Conservation (phyloP, 345 rosid genomes). For the Pseudoturritis turrita region DNA sequence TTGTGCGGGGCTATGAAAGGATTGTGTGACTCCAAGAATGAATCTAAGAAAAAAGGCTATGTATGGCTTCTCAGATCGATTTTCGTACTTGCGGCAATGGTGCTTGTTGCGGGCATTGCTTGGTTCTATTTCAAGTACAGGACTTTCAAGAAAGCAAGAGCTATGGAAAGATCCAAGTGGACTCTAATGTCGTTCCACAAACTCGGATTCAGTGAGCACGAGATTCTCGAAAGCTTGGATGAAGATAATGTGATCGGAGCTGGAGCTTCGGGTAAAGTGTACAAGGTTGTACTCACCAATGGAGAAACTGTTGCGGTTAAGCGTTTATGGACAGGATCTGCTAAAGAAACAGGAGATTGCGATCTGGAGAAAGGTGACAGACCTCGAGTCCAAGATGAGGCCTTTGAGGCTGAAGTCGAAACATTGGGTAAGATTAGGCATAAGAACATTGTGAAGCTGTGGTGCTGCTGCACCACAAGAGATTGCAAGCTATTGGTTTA, state of each 20-base stretch:
- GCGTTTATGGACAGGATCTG: conserved; percentile 76
- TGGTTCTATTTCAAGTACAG: conserved; percentile 85
- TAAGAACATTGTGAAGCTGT: conserved; percentile 92
- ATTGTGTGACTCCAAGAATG: conserved; percentile 47
- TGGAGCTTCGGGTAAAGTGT: conserved; percentile 91
- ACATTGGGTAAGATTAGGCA: conserved; percentile 97
- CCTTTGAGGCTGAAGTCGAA: conserved; percentile 81
- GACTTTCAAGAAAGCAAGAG: conserved; percentile 59
- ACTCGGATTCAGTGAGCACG: conserved; percentile 81
- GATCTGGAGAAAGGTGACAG: conserved; percentile 67
- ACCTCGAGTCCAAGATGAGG: conserved; percentile 49
- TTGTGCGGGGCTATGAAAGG: conserved; percentile 71
- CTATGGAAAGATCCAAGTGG: conserved; percentile 83
- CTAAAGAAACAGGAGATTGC: conserved; percentile 37
- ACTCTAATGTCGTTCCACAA: conserved; percentile 95
- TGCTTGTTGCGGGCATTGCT: conserved; percentile 58
- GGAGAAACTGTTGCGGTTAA: conserved; percentile 94
- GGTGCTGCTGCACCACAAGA: conserved; percentile 90
- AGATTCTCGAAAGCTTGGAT: conserved; percentile 77
- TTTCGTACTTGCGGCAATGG: conserved; percentile 61
- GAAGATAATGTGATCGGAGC: conserved; percentile 92
- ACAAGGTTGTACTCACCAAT: conserved; percentile 75
- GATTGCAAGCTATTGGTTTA: conserved; percentile 97
- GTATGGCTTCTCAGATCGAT: conserved; percentile 71
- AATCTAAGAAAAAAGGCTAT: conserved; percentile 52